Base-by-base conservation (phyloP, 768 basidiomycete species). In the Naganishia antarctica region DNA sequence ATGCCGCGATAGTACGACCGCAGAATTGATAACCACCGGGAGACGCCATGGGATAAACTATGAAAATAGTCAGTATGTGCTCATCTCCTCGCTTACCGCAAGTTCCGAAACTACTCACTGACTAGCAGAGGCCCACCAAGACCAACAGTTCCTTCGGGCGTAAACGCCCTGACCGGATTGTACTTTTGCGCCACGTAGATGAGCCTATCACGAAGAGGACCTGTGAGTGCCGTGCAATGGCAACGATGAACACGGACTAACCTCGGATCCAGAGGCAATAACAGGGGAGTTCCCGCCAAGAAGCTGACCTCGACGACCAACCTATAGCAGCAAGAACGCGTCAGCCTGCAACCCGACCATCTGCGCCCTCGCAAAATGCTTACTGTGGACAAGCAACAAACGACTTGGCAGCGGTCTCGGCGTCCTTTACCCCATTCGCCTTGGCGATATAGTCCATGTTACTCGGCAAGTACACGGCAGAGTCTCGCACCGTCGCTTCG, bases 101-200 rank as follows among this genome's bases (percentile, higher is more conserved):
- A n/a, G n/a, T n/a, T n/a, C n/a, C n/a, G n/a, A n/a, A n/a, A n/a
- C 21, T 4, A 71, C 70, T 68, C 45, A 71, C 70, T 86, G 0
- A 85, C 86, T 4, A 83, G 81, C 3, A 86, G 82, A 0, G 83
- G 81, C 0, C 87, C 86, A 1, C 86, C 87, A 23, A 86, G 83
- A 0, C 86, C 86, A n/a, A 87, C 80, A 0, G 86, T 85, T 12
- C 86, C 87, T 83, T 86, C 71, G 0, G 86, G 84, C 0, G 87
- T 88, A 65, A 80, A 85, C 0, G 85, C 85, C 8, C 86, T 78
- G 0, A 85, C 86, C 0, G 86, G 87, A 61, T 88, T 88, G 84
- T 87, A 87, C 73, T 88, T 88, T 65, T 87, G 86, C 0, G 84
- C 85, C 5, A 84, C 80, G 44, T 70, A 72, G 9, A 70, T 64